phyloP scores from a whole-genome alignment of 2,329 filamentous ascomycete genomes.

The Penicillium sp. region DNA sequence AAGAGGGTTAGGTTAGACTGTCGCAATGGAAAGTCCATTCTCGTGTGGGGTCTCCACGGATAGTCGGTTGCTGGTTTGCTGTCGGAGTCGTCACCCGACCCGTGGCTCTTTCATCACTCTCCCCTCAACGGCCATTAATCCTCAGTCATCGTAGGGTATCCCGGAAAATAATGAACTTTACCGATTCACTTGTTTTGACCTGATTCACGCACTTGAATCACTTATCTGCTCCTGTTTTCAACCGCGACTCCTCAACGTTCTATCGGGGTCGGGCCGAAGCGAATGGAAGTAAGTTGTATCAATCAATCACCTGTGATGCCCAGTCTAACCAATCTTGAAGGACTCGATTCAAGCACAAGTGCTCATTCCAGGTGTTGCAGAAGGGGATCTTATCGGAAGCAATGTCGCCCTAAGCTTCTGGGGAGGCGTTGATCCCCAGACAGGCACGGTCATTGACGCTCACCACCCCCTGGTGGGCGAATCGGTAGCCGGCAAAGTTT shows the following conservation, averaged over 20 bases:
- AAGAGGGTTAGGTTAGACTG: neutral
- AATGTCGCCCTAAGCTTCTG: slow-evolving; percentile 47
- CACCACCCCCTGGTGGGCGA: slow-evolving; percentile 45
- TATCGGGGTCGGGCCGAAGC: neutral
- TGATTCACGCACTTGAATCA: neutral
- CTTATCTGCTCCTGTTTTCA: neutral
- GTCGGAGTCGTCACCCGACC: neutral
- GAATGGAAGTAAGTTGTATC: neutral
- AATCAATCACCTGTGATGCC: neutral
- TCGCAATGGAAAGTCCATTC: neutral
- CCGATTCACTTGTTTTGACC: neutral
- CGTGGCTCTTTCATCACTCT: neutral
- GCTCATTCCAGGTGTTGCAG: neutral
- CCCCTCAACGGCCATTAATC: neutral
- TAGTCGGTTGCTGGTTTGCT: neutral
- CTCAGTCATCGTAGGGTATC: neutral
- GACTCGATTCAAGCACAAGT: neutral
- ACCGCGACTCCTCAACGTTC: neutral
- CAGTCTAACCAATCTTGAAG: neutral
- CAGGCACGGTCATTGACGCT: slow-evolving; percentile 47
- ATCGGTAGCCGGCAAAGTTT: slow-evolving; percentile 34
- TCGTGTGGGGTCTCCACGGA: neutral
- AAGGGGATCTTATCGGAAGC: slow-evolving; percentile 27
- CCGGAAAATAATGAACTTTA: no score
- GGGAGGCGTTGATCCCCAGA: slow-evolving; percentile 47